Evolutionary conservation across 805 yeast species (phyloP), one percentile per base, ranked within the genome.

Genomic region (Sporopachydermia lactativora): DNA sequence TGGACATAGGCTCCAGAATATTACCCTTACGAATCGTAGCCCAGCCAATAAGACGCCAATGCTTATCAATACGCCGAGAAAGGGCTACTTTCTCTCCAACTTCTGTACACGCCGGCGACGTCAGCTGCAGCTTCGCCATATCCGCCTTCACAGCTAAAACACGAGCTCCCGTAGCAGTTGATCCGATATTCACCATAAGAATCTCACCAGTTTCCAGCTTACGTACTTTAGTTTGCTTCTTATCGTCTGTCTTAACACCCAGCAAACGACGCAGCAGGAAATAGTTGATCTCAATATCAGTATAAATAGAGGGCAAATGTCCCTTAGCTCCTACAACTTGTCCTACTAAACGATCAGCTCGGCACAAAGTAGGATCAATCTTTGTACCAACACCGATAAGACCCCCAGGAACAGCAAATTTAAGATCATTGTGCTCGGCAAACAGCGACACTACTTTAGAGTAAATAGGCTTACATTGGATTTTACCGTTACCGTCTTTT

Each of bases 21-120:
- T 88, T 80, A 65, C 96, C 96, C 66, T 83, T 85, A 66, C 82
- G 82, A 61, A 88, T 89, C 40, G 95, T 86, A 53, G 98, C 99
- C 99, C 99, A 92, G 55, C 99, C 99, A 67, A 92, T 92, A 61
- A 92, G 73, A 74, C 99, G 92, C 95, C 96, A 92, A 65, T 92
- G 99, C 76, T 89, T 89, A 61, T 92, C 99, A 54, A 92, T 92
- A 75, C 98, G 88, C 74, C 99, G 83, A 37, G 96, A 86, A 58
- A 92, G 70, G 34, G 99, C 99, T 62, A 92, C 89, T 80, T 92
- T 89, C 70, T 92, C 99, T 52, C 94, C 84, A 40, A 89, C 73
- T 70, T 89, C 96, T 34, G 99, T 89, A 77, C 99, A 92, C 39
- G 97, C 98, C 42, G 99, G 98, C 38, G 95, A 79, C 38, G 97